Base-by-base conservation (phyloP, 176 grass and related monocot genomes). In the Lolium rigidum region DNA sequence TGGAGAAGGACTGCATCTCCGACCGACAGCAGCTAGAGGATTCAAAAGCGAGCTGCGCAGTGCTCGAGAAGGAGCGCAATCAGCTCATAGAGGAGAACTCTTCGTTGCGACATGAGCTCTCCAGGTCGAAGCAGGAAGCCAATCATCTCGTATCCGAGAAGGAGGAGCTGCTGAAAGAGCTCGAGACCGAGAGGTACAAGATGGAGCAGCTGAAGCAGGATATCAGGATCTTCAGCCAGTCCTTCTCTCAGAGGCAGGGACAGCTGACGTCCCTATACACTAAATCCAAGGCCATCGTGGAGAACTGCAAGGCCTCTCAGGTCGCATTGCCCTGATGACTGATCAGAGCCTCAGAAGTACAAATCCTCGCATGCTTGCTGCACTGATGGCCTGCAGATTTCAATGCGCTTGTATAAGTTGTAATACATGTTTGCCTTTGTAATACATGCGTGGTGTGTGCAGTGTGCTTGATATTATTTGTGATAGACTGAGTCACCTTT, bases 231-330 rank as follows among this genome's bases (percentile, higher is more conserved):
- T 86, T 99, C 79, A 90, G 80, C 66, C 72, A 81, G 35, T 77
- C 87, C 9, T 94, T 98, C 78, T 80, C 80, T 4, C 83, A 90
- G 68, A 87, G 88, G 70, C 86, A 95, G 56, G 88, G 87, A 6
- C 79, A 92, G 76, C 86, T 95, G 44, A 89, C 86, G 10, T 88
- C 97, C 15, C 79, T 99, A 13, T 94, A 88, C 77, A 77, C 79
- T 81, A 95, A 94, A 72, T 92, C 92, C 12, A 99, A 92, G 88
- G 90, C 94, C 20, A 88, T 99, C n/a, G 60, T 86, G 18, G 92
- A 99, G 48, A 91, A 91, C 64, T 87, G 64, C 62, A 93, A 96
- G 88, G 28, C 77, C 25, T 87, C 86, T 43, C 71, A 87, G 41
- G 63, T 94, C 51, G 20, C 79, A 8, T 41, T 54, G 65, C 79